Evolutionary conservation across 1,284 basidiomycete species (phyloP).

Genomic region (Microbotryum lychnidis-dioicae): DNA sequence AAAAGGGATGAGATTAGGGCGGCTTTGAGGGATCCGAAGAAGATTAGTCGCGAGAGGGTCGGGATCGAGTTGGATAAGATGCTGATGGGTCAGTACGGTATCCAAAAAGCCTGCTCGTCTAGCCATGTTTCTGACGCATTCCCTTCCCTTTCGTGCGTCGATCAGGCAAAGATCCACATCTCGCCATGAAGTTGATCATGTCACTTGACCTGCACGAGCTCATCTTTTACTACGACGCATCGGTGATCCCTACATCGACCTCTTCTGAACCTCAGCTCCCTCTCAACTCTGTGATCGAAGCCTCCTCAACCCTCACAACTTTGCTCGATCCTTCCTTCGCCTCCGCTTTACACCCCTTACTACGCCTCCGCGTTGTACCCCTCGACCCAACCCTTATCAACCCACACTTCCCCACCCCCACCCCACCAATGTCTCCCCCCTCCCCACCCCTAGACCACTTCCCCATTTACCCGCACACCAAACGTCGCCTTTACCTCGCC

Average conservation of each 20-base stretch:
- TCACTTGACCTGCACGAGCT: conserved; percentile 59
- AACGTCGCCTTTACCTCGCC: conserved; percentile 58
- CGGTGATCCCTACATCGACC: conserved; percentile 56
- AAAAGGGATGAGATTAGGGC: conserved; percentile 62
- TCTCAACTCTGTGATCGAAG: conserved; percentile 37
- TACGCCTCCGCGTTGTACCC: conserved; percentile 6
- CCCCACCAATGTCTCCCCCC: conserved; percentile 4
- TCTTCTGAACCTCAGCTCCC: conserved; percentile 49
- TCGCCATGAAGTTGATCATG: conserved; percentile 64
- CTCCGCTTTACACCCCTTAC: conserved; percentile 16
- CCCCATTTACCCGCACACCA: conserved; percentile 35
- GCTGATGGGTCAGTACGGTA: conserved; percentile 57
- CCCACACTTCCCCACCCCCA: neutral
- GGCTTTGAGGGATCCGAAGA: conserved; percentile 53
- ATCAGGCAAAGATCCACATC: conserved; percentile 63
- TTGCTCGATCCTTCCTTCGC: conserved; percentile 45
- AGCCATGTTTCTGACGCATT: neutral
- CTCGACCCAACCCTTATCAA: neutral
- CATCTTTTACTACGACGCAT: conserved; percentile 58
- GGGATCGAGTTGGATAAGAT: conserved; percentile 86
- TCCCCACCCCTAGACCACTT: neutral
- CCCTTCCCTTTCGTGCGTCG: neutral
- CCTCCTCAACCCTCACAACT: conserved; percentile 45
- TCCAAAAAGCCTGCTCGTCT: no score
- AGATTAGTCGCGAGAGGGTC: conserved; percentile 82